Evolutionary conservation across 2,329 filamentous ascomycete genomes (phyloP).

Genomic region (Paecilomyces sp.): DNA sequence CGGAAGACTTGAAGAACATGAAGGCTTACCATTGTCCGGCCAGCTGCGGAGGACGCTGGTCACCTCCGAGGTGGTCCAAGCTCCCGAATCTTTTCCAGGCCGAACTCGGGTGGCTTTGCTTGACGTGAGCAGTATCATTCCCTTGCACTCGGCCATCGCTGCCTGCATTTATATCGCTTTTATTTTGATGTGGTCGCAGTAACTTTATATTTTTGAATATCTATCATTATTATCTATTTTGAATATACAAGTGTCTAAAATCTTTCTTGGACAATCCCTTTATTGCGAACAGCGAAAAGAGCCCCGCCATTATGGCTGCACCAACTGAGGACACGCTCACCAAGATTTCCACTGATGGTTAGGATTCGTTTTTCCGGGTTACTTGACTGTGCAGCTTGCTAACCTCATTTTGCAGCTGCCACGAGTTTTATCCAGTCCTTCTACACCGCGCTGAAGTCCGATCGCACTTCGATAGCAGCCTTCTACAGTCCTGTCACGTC

Average conservation of each 20-base stretch:
- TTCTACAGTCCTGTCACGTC: constrained; percentile 61
- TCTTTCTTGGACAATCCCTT: not conserved
- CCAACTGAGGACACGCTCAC: constrained; percentile 27
- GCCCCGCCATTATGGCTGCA: constrained; percentile 20
- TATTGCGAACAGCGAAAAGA: not conserved
- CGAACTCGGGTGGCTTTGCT: not conserved
- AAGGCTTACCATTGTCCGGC: not conserved
- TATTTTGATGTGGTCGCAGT: not conserved
- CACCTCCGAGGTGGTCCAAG: constrained; percentile 26
- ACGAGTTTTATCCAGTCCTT: constrained; percentile 65
- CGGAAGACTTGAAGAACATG: constrained; percentile 1
- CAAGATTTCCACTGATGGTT: constrained; percentile 38
- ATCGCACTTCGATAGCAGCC: constrained; percentile 49
- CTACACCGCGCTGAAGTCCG: constrained; percentile 64
- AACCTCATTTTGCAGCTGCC: constrained; percentile 47
- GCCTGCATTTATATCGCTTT: not conserved
- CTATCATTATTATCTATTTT: not conserved
- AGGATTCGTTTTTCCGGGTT: constrained; percentile 1
- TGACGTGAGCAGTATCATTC: not conserved
- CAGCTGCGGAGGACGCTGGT: not conserved
- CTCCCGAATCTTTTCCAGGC: constrained; percentile 12
- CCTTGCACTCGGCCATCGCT: not conserved
- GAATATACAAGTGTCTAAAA: not conserved
- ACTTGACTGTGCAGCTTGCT: not conserved
- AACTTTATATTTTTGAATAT: not conserved